phyloP scores from a whole-genome alignment of 2,329 filamentous ascomycete genomes.

The Trichoderma polysporum region DNA sequence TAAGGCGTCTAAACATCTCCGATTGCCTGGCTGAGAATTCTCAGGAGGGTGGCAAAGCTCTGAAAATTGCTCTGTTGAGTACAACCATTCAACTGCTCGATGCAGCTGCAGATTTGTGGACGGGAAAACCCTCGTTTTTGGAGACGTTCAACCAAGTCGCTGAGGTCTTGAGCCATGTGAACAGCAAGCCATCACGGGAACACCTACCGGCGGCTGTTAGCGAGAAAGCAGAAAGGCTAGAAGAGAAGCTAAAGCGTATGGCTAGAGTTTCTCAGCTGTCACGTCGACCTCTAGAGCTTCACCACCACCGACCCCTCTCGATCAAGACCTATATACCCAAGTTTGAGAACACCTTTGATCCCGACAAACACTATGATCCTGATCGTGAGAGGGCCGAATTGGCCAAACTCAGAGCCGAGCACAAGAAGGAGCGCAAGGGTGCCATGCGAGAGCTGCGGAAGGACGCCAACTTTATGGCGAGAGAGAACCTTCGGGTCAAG shows the following conservation, averaged over 20 bases:
- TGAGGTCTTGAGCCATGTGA: conserved; percentile 60
- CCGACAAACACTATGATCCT: conserved; percentile 94
- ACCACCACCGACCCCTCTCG: conserved; percentile 83
- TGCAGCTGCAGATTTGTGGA: conserved; percentile 71
- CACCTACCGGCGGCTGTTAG: conserved; percentile 49
- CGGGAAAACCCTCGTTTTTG: conserved; percentile 67
- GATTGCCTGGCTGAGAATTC: conserved; percentile 50
- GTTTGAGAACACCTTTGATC: conserved; percentile 94
- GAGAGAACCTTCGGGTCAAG: conserved; percentile 88
- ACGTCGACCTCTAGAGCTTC: conserved; percentile 79
- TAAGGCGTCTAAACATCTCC: conserved; percentile 57
- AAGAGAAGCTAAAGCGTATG: conserved; percentile 51
- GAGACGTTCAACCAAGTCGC: conserved; percentile 73
- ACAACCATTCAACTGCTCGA: conserved; percentile 66
- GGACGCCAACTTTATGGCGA: conserved; percentile 89
- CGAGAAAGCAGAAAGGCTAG: conserved; percentile 43
- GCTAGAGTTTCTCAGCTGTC: conserved; percentile 61
- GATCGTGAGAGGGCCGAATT: conserved; percentile 85
- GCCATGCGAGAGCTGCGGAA: conserved; percentile 92
- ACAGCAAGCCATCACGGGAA: conserved; percentile 49
- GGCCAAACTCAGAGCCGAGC: conserved; percentile 81
- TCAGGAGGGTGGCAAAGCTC: conserved; percentile 35
- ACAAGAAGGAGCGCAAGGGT: conserved; percentile 94
- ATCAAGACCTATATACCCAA: conserved; percentile 89
- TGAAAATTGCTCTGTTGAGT: conserved; percentile 60